phyloP scores from a whole-genome alignment of 805 yeast genomes.

The Ogataea ganodermae region DNA sequence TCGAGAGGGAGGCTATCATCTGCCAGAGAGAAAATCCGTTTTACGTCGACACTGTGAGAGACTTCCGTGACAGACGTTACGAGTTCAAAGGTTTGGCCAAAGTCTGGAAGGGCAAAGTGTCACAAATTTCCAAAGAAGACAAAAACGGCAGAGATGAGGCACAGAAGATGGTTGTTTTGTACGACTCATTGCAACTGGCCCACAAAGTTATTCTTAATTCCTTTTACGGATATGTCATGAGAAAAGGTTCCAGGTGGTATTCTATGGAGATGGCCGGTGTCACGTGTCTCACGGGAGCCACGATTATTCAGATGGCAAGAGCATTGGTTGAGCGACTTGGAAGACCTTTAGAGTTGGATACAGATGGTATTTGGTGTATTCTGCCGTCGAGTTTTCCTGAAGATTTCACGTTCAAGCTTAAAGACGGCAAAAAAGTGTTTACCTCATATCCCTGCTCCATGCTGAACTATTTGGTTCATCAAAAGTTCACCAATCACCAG shows the following conservation, averaged over 20 bases:
- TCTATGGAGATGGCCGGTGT: conserved; percentile 99
- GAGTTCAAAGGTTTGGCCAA: conserved; percentile 93
- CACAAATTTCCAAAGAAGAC: conserved; percentile 55
- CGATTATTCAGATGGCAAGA: conserved; percentile 97
- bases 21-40: conserved; percentile 98
- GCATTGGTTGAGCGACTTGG: conserved; percentile 89
- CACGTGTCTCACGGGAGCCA: conserved; percentile 96
- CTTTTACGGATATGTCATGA: conserved; percentile 97
- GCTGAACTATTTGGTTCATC: conserved; percentile 91
- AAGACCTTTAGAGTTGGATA: conserved; percentile 92
- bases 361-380: conserved; percentile 99
- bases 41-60: conserved; percentile 90
- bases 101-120: conserved; percentile 84
- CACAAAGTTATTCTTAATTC: conserved; percentile 96
- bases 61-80: conserved; percentile 93
- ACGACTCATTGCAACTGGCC: conserved; percentile 94
- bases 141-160: conserved; percentile 80
- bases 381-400: conserved; percentile 93
- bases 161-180: conserved; percentile 86
- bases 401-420: conserved; percentile 66
- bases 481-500: conserved; percentile 88
- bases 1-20: conserved; percentile 88
- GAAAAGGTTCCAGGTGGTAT: conserved; percentile 99
- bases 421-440: conserved; percentile 74
- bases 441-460: conserved; percentile 94